Conservation (phyloP, 768 basidiomycete species). For the Ephemerocybe angulata region DNA sequence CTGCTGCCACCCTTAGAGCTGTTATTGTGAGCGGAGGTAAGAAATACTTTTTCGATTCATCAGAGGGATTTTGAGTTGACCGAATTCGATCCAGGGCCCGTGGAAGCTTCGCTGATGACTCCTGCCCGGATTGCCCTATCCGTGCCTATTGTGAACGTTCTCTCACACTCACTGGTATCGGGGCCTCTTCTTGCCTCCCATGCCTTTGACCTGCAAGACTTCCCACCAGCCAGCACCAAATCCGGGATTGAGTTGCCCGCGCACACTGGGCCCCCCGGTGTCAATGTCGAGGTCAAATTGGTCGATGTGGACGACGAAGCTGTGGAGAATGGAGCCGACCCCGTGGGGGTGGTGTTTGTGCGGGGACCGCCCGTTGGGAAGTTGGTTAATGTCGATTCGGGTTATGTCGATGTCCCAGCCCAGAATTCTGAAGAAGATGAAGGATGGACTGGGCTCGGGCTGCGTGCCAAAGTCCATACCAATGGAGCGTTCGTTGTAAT, state of each 20-base stretch:
- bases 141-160: slow-evolving; percentile 66
- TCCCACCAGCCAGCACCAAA: slow-evolving; percentile 37
- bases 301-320: slow-evolving; percentile 58
- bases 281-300: slow-evolving; percentile 84
- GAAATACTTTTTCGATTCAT: slow-evolving; percentile 15
- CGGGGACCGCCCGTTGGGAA: slow-evolving; percentile 74
- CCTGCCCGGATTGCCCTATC: slow-evolving; percentile 73
- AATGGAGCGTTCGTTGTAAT: slow-evolving; percentile 63
- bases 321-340: slow-evolving; percentile 66
- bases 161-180: slow-evolving; percentile 57
- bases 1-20: slow-evolving; percentile 60
- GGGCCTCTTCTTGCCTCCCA: slow-evolving; percentile 83
- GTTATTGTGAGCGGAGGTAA: slow-evolving; percentile 72
- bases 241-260: slow-evolving; percentile 30
- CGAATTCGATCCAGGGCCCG: slow-evolving; percentile 34
- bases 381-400: slow-evolving; percentile 37
- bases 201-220: slow-evolving; percentile 79
- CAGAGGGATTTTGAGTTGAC: not conserved
- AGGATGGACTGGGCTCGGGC: slow-evolving; percentile 25
- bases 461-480: slow-evolving; percentile 42
- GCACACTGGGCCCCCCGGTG: slow-evolving; percentile 74
- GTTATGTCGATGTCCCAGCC: slow-evolving; percentile 36
- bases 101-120: slow-evolving; percentile 49
- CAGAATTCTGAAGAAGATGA: slow-evolving; percentile 14
- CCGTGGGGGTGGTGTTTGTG: slow-evolving; percentile 55